phyloP scores from a whole-genome alignment of 495 filamentous ascomycete genomes.

The Neurospora sublineolata region DNA sequence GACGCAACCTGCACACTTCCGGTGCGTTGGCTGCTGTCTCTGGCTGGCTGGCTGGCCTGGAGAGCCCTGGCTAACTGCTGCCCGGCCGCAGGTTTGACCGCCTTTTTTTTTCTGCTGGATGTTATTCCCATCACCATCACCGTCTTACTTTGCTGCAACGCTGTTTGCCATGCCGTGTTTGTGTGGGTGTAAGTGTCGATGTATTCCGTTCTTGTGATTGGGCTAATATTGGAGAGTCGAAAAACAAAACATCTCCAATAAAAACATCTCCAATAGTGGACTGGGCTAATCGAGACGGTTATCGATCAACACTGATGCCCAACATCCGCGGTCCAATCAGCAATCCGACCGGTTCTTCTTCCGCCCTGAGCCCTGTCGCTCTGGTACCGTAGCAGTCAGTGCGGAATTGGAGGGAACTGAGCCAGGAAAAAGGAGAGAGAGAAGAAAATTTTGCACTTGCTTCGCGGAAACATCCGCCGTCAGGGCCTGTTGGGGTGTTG shows the following conservation, averaged over 20 bases:
- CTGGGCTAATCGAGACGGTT: neutral
- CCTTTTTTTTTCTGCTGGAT: neutral
- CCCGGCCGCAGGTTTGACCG: neutral
- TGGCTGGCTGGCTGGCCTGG: neutral
- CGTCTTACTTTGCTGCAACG: neutral
- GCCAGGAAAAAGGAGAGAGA: neutral
- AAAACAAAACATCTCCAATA: neutral
- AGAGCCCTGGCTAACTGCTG: neutral
- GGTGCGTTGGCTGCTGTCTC: neutral
- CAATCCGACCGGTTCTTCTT: neutral
- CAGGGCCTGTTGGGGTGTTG: neutral
- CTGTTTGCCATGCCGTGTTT: neutral
- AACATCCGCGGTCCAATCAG: neutral
- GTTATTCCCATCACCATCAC: neutral
- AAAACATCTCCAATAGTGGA: neutral
- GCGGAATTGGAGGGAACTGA: neutral
- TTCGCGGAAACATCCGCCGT: neutral
- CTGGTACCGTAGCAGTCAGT: neutral
- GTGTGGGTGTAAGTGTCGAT: neutral
- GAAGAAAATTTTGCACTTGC: neutral
- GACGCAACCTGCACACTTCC: neutral
- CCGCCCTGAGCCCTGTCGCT: neutral
- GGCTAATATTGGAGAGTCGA: neutral
- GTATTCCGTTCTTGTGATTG: neutral
- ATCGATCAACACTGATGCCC: neutral